These are phyloP conservation scores for Chlamydomonas incerta DNA, from an alignment of 139 green algal genomes.

Conservation along the genomic window DNA sequence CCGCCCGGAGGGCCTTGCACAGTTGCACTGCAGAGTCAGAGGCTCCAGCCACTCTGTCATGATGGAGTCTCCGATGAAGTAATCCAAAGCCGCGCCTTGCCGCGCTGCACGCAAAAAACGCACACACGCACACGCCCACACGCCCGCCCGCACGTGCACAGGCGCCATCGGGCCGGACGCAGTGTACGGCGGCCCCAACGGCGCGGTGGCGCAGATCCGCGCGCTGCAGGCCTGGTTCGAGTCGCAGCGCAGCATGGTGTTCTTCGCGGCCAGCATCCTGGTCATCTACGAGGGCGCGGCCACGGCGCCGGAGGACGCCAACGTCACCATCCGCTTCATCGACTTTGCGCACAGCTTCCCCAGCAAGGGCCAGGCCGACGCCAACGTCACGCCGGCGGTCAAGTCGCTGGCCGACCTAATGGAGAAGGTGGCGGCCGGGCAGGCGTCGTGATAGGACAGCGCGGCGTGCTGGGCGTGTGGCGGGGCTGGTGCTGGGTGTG, in stretches of 20 bases:
- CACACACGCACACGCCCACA: background rate
- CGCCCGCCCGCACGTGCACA: slow-evolving; percentile 24
- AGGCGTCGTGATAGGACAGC: background rate
- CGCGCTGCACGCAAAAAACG: too few species aligned
- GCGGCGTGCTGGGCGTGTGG: background rate
- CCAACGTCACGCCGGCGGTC: slow-evolving; percentile 73
- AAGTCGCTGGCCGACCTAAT: slow-evolving; percentile 3
- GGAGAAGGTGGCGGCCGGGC: background rate
- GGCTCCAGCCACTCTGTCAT: too few species aligned
- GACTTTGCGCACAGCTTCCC: slow-evolving; percentile 92
- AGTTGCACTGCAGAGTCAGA: too few species aligned
- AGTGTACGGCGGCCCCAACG: slow-evolving; percentile 63
- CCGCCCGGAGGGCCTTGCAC: too few species aligned
- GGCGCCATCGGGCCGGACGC: slow-evolving; percentile 55
- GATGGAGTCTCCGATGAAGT: too few species aligned
- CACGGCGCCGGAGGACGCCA: slow-evolving; percentile 46
- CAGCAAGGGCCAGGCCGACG: slow-evolving; percentile 59
- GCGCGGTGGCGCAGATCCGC: slow-evolving; percentile 69
- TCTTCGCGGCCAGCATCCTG: slow-evolving; percentile 83
- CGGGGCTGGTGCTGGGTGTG: background rate
- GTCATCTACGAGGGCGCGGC: slow-evolving; percentile 86
- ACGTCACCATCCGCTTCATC: slow-evolving; percentile 68
- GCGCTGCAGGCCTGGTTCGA: slow-evolving; percentile 74
- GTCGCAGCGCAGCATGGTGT: slow-evolving; percentile 77
- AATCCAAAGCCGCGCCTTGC: too few species aligned